A percentile compares a stretch with the other conserved stretches of the same genome.
Evolutionary conservation across 2,329 filamentous ascomycete species (phyloP).

Genomic region (Arthrobotrys pseudoclavata): DNA sequence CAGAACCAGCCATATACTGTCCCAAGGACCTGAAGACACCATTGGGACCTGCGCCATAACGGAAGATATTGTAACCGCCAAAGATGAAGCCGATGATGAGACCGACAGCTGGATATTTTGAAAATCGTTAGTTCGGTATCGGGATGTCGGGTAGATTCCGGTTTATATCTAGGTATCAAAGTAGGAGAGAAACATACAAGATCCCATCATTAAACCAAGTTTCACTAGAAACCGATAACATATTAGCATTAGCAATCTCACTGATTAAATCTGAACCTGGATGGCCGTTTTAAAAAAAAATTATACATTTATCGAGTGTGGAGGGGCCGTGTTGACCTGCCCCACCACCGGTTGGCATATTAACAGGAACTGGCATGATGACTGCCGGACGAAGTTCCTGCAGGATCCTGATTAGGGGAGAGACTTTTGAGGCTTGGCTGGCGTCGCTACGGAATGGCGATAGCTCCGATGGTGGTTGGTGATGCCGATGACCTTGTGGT

Average conservation of each 20-base stretch:
- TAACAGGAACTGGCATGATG: slow-evolving; percentile 61
- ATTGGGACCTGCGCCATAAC: slow-evolving; percentile 92
- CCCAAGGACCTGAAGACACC: slow-evolving; percentile 94
- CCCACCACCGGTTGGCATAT: slow-evolving; percentile 48
- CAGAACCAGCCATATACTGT: slow-evolving; percentile 96
- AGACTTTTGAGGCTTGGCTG: slow-evolving; percentile 16
- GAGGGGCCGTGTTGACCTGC: slow-evolving; percentile 67
- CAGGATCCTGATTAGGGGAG: background rate
- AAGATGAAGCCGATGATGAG: slow-evolving; percentile 98
- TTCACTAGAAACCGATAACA: slow-evolving; percentile 76
- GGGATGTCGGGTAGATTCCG: background rate
- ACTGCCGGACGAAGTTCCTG: background rate
- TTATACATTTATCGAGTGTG: slow-evolving; percentile 72
- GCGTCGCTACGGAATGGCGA: slow-evolving; percentile 20
- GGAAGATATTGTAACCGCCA: slow-evolving; percentile 92
- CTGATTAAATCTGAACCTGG: slow-evolving; percentile 3
- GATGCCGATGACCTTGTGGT: slow-evolving; percentile 24
- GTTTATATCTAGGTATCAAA: slow-evolving; percentile 17
- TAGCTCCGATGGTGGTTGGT: slow-evolving; percentile 35
- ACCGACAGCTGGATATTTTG: slow-evolving; percentile 78
- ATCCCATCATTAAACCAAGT: slow-evolving; percentile 99
- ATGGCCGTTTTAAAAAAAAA: background rate
- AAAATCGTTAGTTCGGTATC: slow-evolving; percentile 14
- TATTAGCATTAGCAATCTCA: slow-evolving; percentile 38
- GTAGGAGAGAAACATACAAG: slow-evolving; percentile 76